These are phyloP conservation scores for Termitomyces sp. DNA, from an alignment of 768 basidiomycete species.

Conservation along the genomic window DNA sequence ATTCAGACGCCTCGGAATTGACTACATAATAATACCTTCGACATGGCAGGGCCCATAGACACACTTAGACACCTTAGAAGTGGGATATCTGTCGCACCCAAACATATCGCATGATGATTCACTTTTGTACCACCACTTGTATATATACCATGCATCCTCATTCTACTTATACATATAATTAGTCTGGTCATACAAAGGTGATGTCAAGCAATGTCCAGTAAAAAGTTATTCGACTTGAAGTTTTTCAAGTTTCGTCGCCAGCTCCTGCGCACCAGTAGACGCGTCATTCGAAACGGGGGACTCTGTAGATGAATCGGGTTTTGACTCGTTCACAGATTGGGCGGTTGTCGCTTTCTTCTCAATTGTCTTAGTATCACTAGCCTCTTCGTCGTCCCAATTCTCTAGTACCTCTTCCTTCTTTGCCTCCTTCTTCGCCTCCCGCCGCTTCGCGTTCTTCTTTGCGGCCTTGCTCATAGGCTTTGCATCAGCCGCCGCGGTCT, in stretches of 20 bases:
- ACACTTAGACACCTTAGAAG: not conserved
- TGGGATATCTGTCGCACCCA: slow-evolving; percentile 11
- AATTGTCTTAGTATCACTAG: slow-evolving; percentile 22
- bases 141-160: slow-evolving; percentile 21
- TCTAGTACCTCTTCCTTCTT: slow-evolving; percentile 57
- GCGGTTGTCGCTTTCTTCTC: not conserved
- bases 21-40: slow-evolving; percentile 25
- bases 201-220: slow-evolving; percentile 1
- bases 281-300: slow-evolving; percentile 6
- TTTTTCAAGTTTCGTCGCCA: slow-evolving; percentile 54
- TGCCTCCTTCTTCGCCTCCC: slow-evolving; percentile 63
- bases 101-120: slow-evolving; percentile 38
- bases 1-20: slow-evolving; percentile 31
- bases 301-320: slow-evolving; percentile 4
- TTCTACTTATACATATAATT: slow-evolving; percentile 15
- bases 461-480: slow-evolving; percentile 73
- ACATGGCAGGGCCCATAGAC: slow-evolving; percentile 1
- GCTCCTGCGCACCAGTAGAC: slow-evolving; percentile 18
- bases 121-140: slow-evolving; percentile 31
- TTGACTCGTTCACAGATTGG: not conserved
- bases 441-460: slow-evolving; percentile 77
- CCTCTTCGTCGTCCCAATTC: slow-evolving; percentile 77
- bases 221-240: slow-evolving; percentile 46
- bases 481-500: slow-evolving; percentile 32
- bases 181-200: slow-evolving; percentile 8